Base-by-base conservation (phyloP, 2,329 filamentous ascomycete genomes). In the Ceratocystis papillata region DNA sequence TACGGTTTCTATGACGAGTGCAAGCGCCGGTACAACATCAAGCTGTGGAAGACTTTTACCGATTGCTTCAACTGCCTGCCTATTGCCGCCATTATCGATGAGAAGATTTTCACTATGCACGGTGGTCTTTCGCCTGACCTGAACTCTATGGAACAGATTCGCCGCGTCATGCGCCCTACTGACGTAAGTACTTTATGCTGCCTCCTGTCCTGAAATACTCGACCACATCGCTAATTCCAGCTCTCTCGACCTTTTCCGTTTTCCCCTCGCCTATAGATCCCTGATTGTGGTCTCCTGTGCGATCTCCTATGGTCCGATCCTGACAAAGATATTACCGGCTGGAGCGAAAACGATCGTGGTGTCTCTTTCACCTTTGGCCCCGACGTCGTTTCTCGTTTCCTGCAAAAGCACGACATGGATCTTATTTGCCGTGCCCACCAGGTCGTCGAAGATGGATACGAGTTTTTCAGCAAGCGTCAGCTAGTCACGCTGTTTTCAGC, bases 101-200 rank as follows among this genome's bases (percentile, higher is more conserved):
- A 96, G 82, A 99, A 97, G 87, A 99, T 99, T 75, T 97, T 99
- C 81, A 96, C 92, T 75, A 96, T 99, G 93, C 94, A 99, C 79
- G 94, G 94, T 75, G 94, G 94, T 74, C 80, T 99, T 73, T 96
- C 91, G 77, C 94, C 94, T 57, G 94, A 96, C 76, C 82, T 99
- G 71, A 96, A 97, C 83, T 96, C 92, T 44, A 99, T 99, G 94
- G 94, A 99, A 81, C 93, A 99, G 81, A 99, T 99, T 73, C 90
- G 94, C 76, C 89, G 93, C 72, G 93, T 99, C 72, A 97, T 97
- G 92, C 88, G 94, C 73, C 94, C 94, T 69, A 99, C 94, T 73
- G 94, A 99, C 83, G 93, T 97, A 85, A 81, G 92, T 85, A 55
- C n/a, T 41, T 41, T 15, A 46, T 66, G 41, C 65, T 61, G 67